Evolutionary conservation across 2,329 filamentous ascomycete species (phyloP).

Genomic region (Botrytis fragariae): DNA sequence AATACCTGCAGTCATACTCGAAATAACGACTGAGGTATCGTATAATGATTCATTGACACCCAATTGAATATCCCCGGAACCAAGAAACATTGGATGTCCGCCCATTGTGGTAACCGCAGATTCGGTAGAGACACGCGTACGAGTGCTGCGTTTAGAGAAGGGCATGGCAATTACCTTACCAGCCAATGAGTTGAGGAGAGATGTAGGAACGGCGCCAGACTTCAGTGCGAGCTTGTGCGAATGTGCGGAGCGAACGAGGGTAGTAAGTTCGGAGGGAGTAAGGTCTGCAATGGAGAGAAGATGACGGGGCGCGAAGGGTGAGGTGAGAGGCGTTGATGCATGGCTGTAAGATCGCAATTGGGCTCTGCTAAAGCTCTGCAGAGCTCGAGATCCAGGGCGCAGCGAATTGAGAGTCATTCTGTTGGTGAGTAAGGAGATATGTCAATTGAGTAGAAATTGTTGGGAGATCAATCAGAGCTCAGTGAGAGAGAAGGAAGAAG

Average conservation of each 20-base stretch:
- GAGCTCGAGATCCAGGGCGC: slow-evolving; percentile 19
- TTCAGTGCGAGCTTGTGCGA: slow-evolving; percentile 76
- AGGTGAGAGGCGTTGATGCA: slow-evolving; percentile 27
- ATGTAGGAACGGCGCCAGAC: slow-evolving; percentile 57
- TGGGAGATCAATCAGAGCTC: not conserved
- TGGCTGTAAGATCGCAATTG: slow-evolving; percentile 30
- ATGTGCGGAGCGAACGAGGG: slow-evolving; percentile 78
- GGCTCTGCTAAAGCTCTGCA: slow-evolving; percentile 28
- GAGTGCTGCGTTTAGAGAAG: slow-evolving; percentile 93
- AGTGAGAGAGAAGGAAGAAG: not conserved
- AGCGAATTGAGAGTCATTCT: slow-evolving; percentile 17
- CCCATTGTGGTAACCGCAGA: slow-evolving; percentile 84
- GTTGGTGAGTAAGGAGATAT: slow-evolving; percentile 5
- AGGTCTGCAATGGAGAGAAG: slow-evolving; percentile 90
- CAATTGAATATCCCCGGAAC: slow-evolving; percentile 93
- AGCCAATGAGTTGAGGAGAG: slow-evolving; percentile 60
- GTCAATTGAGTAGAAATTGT: slow-evolving; percentile 9
- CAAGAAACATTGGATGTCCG: slow-evolving; percentile 93
- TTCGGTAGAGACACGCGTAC: slow-evolving; percentile 91
- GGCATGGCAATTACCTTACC: slow-evolving; percentile 89
- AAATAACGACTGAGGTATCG: slow-evolving; percentile 88
- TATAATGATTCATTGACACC: slow-evolving; percentile 95
- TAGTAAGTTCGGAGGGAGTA: slow-evolving; percentile 72
- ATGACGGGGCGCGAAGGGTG: slow-evolving; percentile 71
- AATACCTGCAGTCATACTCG: slow-evolving; percentile 86